phyloP scores from a whole-genome alignment of 108 stramenopile genomes.

The Licmophora abbreviata region DNA sequence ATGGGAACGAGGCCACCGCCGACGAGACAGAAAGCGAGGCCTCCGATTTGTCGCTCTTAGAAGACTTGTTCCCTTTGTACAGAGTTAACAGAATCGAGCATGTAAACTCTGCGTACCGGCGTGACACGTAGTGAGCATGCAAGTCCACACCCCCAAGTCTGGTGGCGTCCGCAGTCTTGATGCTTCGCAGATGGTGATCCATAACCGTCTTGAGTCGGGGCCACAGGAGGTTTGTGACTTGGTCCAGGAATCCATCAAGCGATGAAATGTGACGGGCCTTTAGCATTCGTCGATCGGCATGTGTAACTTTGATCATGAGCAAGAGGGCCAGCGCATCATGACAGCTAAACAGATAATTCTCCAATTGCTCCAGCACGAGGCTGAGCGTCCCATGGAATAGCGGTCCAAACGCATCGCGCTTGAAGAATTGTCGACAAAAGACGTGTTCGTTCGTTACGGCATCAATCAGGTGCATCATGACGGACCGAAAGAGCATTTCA shows the following conservation, averaged over 20 bases:
- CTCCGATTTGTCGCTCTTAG: not conserved
- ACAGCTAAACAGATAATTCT: slow-evolving; percentile 93
- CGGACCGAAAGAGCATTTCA: slow-evolving; percentile 89
- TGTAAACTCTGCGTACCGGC: slow-evolving; percentile 95
- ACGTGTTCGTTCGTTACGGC: slow-evolving; percentile 96
- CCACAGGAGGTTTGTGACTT: slow-evolving; percentile 88
- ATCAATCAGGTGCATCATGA: slow-evolving; percentile 94
- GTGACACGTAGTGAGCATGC: slow-evolving; percentile 91
- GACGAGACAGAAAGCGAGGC: not conserved
- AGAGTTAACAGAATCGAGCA: slow-evolving; percentile 86
- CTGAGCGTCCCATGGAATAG: slow-evolving; percentile 84
- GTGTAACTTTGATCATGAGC: slow-evolving; percentile 95
- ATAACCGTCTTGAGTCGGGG: slow-evolving; percentile 94
- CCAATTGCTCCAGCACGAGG: slow-evolving; percentile 89
- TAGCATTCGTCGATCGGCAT: slow-evolving; percentile 83
- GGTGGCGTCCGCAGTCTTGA: slow-evolving; percentile 71
- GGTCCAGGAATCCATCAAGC: slow-evolving; percentile 91
- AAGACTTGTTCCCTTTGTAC: slow-evolving; percentile 33
- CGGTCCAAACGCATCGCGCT: slow-evolving; percentile 79
- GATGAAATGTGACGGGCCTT: slow-evolving; percentile 79
- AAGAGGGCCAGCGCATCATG: slow-evolving; percentile 93
- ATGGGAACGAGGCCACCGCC: not conserved
- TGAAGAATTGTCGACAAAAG: slow-evolving; percentile 92
- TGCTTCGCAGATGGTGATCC: slow-evolving; percentile 85
- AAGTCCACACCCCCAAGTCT: slow-evolving; percentile 88